Base-by-base conservation (phyloP, 1,139 yeast species). In the Yamadazyma aaseri region DNA sequence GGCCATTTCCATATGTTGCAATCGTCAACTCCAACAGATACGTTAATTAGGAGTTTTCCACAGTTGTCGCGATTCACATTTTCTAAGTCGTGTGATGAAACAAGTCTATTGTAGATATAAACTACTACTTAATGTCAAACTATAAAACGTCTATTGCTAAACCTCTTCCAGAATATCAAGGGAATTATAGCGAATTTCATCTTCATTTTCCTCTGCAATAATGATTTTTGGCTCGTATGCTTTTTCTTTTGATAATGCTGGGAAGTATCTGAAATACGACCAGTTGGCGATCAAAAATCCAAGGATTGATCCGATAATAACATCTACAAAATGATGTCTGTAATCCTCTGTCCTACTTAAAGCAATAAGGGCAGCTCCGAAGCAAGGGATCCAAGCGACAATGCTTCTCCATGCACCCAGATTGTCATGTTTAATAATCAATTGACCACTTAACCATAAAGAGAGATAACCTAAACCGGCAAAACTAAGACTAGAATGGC, bases 281-380 rank as follows among this genome's bases (percentile, higher is more conserved):
- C 71, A 65, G 14, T 34, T 35, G 1, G 64, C 68, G 25, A 67
- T 49, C 11, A 39, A 29, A 7, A 51, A 30, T 0, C 92, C 94
- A 6, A 84, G 49, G 2, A 61, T 17, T 28, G 80, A 66, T 1
- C 94, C 95, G 20, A 76, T 49, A 1, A 79, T 42, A 2, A 85
- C 76, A 56, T 85, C 95, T 9, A 79, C 63, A 45, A 81, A 82
- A 55, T 83, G 90, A 51, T 84, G 94, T 55, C 90, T 72, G 55
- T 84, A 85, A 57, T 85, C 95, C 50, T 81, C 80, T 2, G 89
- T 81, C 46, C 94, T 69, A 31, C 85, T 76, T 33, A 83, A 59
- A 0, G 90, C 89, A 46, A 84, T 79, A 32, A 79, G 57, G 2
- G 71, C 51, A 2, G 90, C 89, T n/a, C 80, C 73, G 15, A 82